Evolutionary conservation across 2,329 filamentous ascomycete genomes (phyloP), one percentile per base, ranked within the genome.

Genomic region (Pseudogymnoascus sp.): DNA sequence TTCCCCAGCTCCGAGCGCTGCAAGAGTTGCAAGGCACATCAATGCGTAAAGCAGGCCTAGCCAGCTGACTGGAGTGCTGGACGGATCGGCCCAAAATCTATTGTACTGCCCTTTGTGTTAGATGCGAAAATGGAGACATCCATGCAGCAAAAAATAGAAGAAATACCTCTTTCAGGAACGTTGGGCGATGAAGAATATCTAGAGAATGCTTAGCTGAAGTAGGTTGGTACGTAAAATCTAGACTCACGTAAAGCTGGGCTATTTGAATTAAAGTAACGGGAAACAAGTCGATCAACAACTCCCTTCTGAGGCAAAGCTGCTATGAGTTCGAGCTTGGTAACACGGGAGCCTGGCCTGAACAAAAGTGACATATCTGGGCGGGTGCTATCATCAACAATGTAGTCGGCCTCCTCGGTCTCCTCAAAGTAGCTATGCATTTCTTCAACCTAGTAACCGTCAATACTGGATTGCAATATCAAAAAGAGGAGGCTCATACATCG

Each of bases 391-490:
- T 66, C 67, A 41, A 60, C 21, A 41, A 66, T 60, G n/a, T 43
- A 28, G 13, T 73, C 72, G 10, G 71, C 66, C 13, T 69, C 70
- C 4, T 74, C 72, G 2, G 76, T 74, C 4, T 79, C 75, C 0
- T 78, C 72, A 70, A 86, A 85, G 67, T 83, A 85, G 63, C 75
- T 77, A 71, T 85, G 84, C 7, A 86, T 74, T 64, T 85, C 83
- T 69, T 85, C 82, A 60, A 86, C 85, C 81, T 85, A 68, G 14
- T 10, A n/a, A 34, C 31, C 14, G 25, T 51, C 31, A 61, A 45
- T 6, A 57, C 60, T 25, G 3, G 7, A 34, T 5, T 21, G 21
- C 34, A 16, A 37, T 13, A 14, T 3, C 10, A 31, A 25, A 16
- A n/a, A 19, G 43, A 45, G 13, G 31, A 31, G 25, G 36, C 45